These are phyloP conservation scores for Wickerhamomyces kurtzmanii DNA, from an alignment of 805 yeast genomes.

Conservation along the genomic window DNA sequence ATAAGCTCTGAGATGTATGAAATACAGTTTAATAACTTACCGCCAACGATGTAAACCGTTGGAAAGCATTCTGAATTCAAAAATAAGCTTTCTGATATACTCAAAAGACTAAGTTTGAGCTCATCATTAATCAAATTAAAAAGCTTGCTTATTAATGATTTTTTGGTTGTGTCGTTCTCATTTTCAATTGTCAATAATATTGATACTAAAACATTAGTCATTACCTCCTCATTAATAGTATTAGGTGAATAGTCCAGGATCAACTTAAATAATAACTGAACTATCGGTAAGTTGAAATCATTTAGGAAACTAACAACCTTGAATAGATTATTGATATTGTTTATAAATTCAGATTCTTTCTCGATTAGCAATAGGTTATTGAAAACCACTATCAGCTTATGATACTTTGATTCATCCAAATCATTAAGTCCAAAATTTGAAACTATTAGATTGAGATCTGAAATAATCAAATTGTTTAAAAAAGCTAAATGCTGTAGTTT, in stretches of 20 bases:
- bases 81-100: constrained; percentile 29
- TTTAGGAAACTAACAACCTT: constrained; percentile 18
- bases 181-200: constrained; percentile 1
- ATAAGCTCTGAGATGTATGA: constrained; percentile 10
- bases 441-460: too few relatives aligned
- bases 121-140: constrained; percentile 25
- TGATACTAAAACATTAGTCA: neutral
- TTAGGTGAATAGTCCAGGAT: constrained; percentile 12
- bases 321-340: constrained; percentile 5
- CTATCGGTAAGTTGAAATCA: constrained; percentile 30
- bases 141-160: constrained; percentile 22
- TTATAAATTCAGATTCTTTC: too few relatives aligned
- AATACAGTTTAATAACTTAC: too few relatives aligned
- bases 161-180: neutral
- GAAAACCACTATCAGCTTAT: too few relatives aligned
- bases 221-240: constrained; percentile 4
- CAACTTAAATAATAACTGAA: constrained; percentile 27
- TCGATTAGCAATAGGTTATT: too few relatives aligned
- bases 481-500: too few relatives aligned
- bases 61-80: constrained; percentile 32
- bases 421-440: too few relatives aligned
- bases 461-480: too few relatives aligned
- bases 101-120: constrained; percentile 21
- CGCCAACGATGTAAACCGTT: too few relatives aligned
- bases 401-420: too few relatives aligned